Percentiles rank a stretch among this genome's conserved stretches.
These are phyloP conservation scores for Neurospora sp. DNA, from an alignment of 2,329 filamentous ascomycete genomes.

Conservation along the genomic window DNA sequence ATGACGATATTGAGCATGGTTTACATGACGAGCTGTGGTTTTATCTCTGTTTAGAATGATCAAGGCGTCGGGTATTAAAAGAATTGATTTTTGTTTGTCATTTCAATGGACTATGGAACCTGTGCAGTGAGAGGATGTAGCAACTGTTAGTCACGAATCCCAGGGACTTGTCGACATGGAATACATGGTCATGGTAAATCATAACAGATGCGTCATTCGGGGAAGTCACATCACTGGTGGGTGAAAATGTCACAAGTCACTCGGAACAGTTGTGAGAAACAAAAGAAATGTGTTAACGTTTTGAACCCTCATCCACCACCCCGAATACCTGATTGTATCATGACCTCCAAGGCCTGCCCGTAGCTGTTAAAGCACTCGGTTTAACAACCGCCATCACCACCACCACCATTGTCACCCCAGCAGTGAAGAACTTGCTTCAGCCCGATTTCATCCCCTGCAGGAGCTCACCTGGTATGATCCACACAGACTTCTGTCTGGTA, in stretches of 20 bases:
- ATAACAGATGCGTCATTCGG: not conserved
- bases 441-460: too few species aligned
- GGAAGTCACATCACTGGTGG: not conserved
- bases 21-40: not conserved
- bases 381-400: not conserved
- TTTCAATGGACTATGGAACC: too few species aligned
- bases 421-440: not conserved
- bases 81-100: not conserved
- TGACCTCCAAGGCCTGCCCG: not conserved
- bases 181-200: not conserved
- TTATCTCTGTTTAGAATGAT: not conserved
- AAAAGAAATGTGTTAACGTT: not conserved
- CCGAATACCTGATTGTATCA: not conserved
- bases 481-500: not conserved
- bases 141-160: too few species aligned
- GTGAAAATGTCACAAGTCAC: not conserved
- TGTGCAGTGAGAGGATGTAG: too few species aligned
- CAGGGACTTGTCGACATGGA: not conserved
- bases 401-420: not conserved
- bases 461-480: not conserved
- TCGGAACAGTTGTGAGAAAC: not conserved
- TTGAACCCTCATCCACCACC: not conserved
- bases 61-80: not conserved
- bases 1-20: not conserved
- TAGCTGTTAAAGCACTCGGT: not conserved